Evolutionary conservation across 768 basidiomycete genomes (phyloP).

Genomic region (Lyophyllum atratum): DNA sequence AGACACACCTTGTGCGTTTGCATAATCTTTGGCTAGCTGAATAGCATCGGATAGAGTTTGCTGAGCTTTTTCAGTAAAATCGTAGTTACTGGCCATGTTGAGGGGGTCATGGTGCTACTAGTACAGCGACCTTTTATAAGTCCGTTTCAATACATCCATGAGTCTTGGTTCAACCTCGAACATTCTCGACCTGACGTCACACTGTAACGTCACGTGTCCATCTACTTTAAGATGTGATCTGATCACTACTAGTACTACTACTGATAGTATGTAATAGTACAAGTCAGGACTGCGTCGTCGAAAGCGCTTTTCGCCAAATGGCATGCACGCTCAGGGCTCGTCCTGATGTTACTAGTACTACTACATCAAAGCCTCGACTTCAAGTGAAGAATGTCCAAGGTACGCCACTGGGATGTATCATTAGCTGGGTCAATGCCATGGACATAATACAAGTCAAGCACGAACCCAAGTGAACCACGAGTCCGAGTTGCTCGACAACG

Average conservation of each 20-base stretch:
- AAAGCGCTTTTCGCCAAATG: no score
- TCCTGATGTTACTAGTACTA: background rate
- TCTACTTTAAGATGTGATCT: no score
- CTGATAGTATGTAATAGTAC: no score
- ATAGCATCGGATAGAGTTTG: conserved; percentile 69
- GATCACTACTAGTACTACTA: no score
- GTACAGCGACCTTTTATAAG: background rate
- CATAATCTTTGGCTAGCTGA: conserved; percentile 82
- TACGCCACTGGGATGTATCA: conserved; percentile 12
- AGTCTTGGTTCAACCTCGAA: background rate
- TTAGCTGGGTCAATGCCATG: background rate
- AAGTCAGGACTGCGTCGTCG: no score
- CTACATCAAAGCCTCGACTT: conserved; percentile 16
- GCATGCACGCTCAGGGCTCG: no score
- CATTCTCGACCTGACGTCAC: conserved; percentile 1
- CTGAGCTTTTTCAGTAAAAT: conserved; percentile 86
- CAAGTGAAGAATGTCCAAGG: conserved; percentile 14
- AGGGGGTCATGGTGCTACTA: background rate
- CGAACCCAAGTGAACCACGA: conserved; percentile 57
- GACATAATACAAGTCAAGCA: background rate
- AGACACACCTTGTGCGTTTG: conserved; percentile 72
- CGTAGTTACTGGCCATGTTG: conserved; percentile 57
- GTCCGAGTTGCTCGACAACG: conserved; percentile 39
- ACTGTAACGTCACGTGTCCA: background rate
- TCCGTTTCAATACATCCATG: no score